These are phyloP conservation scores for Phialophora verrucosa DNA, from an alignment of 2,329 filamentous ascomycete species.

Conservation along the genomic window DNA sequence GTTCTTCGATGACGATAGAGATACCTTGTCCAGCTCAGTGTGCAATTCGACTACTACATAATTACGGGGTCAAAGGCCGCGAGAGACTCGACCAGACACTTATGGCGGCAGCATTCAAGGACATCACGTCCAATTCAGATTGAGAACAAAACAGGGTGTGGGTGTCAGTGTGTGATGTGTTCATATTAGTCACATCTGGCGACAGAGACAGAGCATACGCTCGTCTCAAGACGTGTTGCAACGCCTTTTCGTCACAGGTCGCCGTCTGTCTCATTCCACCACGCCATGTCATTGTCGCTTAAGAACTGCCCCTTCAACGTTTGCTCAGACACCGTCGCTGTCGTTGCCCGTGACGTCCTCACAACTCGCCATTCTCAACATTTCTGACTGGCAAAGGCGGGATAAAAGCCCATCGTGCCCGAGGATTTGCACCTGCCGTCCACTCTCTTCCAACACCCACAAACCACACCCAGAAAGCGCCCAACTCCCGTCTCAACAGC, in stretches of 20 bases:
- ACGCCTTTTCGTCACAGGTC: not conserved
- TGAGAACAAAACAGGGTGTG: not conserved
- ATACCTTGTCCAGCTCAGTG: too few species aligned
- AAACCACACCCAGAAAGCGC: not conserved
- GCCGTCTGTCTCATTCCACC: not conserved
- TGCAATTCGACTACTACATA: too few species aligned
- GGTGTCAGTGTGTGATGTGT: not conserved
- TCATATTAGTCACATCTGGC: not conserved
- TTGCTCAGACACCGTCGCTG: not conserved
- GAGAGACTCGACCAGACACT: too few species aligned
- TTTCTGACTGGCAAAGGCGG: not conserved
- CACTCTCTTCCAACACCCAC: not conserved
- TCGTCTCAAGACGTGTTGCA: not conserved
- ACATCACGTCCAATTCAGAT: not conserved
- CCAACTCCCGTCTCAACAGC: not conserved
- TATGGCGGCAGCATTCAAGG: too few species aligned
- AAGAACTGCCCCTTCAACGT: not conserved
- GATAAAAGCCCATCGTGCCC: constrained; percentile 1
- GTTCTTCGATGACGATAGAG: too few species aligned
- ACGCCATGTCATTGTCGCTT: not conserved
- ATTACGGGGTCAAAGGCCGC: too few species aligned
- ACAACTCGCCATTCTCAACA: not conserved
- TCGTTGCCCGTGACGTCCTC: not conserved
- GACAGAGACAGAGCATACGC: not conserved
- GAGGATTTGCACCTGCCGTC: not conserved